A percentile compares a stretch with the other conserved stretches of the same genome.
Conservation (phyloP, 2,329 filamentous ascomycete genomes). For the Cladosporium sp. region DNA sequence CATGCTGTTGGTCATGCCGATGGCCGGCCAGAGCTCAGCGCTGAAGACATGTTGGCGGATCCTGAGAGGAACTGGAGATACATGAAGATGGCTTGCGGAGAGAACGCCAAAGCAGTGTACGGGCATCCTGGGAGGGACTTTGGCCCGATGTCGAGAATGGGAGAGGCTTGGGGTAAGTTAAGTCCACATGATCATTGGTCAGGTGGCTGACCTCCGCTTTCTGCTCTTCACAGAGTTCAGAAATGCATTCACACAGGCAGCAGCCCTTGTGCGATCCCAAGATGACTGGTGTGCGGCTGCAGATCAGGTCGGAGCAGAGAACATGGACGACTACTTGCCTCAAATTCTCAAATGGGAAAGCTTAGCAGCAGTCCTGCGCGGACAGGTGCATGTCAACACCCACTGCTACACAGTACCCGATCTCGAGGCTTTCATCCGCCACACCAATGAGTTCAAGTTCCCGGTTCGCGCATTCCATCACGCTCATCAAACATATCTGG, state of each 20-base stretch:
- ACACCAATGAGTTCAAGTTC: constrained; percentile 70
- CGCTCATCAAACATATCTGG: constrained; percentile 62
- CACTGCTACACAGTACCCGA: constrained; percentile 70
- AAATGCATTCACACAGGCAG: constrained; percentile 62
- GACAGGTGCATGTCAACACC: constrained; percentile 65
- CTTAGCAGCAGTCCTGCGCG: constrained; percentile 58
- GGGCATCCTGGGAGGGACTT: constrained; percentile 49
- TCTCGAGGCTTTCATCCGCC: constrained; percentile 64
- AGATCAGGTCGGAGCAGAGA: constrained; percentile 46
- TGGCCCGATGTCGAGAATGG: constrained; percentile 58
- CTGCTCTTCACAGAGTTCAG: constrained; percentile 61
- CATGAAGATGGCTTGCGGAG: constrained; percentile 69
- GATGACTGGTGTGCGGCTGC: constrained; percentile 65
- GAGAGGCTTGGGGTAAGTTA: constrained; percentile 55
- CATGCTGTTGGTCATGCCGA: constrained; percentile 59
- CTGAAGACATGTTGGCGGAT: constrained; percentile 61
- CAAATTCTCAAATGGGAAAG: constrained; percentile 62
- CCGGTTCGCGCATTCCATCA: constrained; percentile 65
- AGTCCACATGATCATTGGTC: no score
- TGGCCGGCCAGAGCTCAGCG: constrained; percentile 60
- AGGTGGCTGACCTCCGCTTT: no score
- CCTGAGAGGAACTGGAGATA: constrained; percentile 64
- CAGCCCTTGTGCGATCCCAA: constrained; percentile 54
- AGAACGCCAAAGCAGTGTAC: constrained; percentile 54
- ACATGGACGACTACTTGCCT: constrained; percentile 56